Evolutionary conservation across 306 rosid genomes (phyloP).

Genomic region (Medicago arabica): DNA sequence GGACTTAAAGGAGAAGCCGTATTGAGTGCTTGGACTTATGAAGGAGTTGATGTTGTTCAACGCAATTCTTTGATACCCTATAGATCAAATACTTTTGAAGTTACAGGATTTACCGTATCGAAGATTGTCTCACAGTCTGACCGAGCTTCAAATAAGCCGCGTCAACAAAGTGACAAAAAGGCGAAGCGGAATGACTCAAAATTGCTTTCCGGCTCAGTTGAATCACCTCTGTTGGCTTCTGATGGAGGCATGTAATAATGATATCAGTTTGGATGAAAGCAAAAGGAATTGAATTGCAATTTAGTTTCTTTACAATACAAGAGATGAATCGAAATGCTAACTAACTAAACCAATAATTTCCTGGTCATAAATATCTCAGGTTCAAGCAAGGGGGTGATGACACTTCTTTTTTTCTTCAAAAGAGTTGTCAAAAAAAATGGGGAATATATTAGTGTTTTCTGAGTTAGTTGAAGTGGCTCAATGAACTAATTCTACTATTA

Average conservation of each 20-base stretch:
- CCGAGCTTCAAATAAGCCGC: conserved; percentile 57
- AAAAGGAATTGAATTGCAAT: conserved; percentile 3
- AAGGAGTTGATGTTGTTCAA: conserved; percentile 76
- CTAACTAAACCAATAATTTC: conserved; percentile 6
- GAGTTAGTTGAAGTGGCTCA: background rate
- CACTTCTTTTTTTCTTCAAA: background rate
- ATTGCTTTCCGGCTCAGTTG: conserved; percentile 34
- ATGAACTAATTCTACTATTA: background rate
- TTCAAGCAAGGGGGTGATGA: background rate
- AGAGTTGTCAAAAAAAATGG: background rate
- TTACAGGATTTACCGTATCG: conserved; percentile 79
- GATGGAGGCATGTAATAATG: conserved; percentile 32
- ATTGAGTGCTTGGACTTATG: conserved; percentile 82
- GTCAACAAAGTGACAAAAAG: conserved; percentile 50
- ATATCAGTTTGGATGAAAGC: conserved; percentile 5
- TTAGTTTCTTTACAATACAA: conserved; percentile 10
- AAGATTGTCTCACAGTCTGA: conserved; percentile 86
- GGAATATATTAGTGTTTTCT: background rate
- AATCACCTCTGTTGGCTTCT: conserved; percentile 34
- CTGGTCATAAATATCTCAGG: conserved; percentile 10
- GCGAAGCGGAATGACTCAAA: conserved; percentile 43
- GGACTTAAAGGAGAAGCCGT: conserved; percentile 90
- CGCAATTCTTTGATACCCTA: conserved; percentile 76
- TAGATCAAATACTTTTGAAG: conserved; percentile 72
- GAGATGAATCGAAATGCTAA: conserved; percentile 15